phyloP scores from a whole-genome alignment of 345 rosid genomes.

The Eucalyptus cloeziana region DNA sequence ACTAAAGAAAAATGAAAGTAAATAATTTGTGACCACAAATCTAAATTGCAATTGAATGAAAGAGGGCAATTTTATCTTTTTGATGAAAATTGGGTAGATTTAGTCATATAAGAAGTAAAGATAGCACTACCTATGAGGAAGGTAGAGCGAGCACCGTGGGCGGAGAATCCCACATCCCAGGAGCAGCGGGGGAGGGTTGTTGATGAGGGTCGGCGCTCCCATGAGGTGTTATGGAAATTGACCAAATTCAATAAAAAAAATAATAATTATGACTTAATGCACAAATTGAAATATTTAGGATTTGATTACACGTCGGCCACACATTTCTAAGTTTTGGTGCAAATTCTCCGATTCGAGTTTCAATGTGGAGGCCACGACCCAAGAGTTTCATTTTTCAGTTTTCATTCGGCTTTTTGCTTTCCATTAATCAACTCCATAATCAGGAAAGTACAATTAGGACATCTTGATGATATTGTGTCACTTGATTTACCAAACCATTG shows the following conservation, averaged over 20 bases:
- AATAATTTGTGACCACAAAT: no score
- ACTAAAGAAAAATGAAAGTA: no score
- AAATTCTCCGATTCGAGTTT: neutral
- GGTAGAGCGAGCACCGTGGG: neutral
- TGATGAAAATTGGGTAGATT: no score
- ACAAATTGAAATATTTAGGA: neutral
- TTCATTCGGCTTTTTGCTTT: neutral
- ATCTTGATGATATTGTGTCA: fast-evolving
- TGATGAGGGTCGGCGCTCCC: neutral
- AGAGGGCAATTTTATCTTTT: no score
- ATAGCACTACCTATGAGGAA: neutral
- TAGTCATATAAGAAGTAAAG: no score
- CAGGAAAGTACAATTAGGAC: fast-evolving
- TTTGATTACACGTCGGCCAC: fast-evolving
- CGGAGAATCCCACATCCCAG: neutral
- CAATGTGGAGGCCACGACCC: neutral
- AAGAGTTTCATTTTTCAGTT: neutral
- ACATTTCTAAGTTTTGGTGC: neutral
- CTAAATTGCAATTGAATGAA: no score
- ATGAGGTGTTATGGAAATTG: neutral
- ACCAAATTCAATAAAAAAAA: neutral
- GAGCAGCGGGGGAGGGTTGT: neutral
- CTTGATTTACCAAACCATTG: fast-evolving
- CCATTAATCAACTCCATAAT: neutral
- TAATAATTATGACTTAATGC: neutral